These are phyloP conservation scores for Penicillium macrosclerotiorum DNA, from an alignment of 495 filamentous ascomycete species.

Conservation along the genomic window DNA sequence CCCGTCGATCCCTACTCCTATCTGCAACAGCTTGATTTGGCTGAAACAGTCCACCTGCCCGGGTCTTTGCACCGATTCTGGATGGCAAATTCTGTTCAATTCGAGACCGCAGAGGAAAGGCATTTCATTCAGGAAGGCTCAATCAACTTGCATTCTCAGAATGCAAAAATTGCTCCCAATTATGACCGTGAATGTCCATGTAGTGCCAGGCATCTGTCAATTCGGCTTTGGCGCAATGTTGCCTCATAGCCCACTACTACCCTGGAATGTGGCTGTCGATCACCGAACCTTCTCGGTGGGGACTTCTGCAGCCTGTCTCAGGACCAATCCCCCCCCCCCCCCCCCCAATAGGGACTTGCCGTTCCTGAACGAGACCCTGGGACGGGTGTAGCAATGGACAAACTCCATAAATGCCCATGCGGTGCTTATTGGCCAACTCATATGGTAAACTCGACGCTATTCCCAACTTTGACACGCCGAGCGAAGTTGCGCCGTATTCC, in stretches of 20 bases:
- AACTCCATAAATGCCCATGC: background rate
- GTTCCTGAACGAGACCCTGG: conserved; percentile 9
- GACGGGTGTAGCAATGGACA: background rate
- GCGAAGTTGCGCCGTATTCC: background rate
- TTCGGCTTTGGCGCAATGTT: background rate
- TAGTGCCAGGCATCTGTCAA: too few species aligned
- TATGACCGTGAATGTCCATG: too few species aligned
- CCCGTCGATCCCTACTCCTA: conserved; percentile 15
- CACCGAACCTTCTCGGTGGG: conserved; percentile 7
- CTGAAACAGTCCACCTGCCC: conserved; percentile 17
- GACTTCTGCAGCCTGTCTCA: conserved; percentile 15
- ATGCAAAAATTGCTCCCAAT: too few species aligned
- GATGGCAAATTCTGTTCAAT: background rate
- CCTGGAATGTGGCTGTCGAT: conserved; percentile 16
- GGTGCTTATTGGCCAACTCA: background rate
- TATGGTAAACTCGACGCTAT: conserved; percentile 6
- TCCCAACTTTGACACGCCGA: conserved; percentile 4
- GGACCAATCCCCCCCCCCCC: background rate
- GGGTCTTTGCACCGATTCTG: conserved; percentile 5
- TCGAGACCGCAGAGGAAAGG: conserved; percentile 1
- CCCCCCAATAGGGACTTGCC: conserved; percentile 1
- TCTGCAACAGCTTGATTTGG: conserved; percentile 4
- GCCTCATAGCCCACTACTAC: background rate
- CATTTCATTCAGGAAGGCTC: background rate
- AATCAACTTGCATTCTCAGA: conserved; percentile 1